These are phyloP conservation scores for Cylindrodendrum hubeiense DNA, from an alignment of 2,329 filamentous ascomycete species.

Conservation along the genomic window DNA sequence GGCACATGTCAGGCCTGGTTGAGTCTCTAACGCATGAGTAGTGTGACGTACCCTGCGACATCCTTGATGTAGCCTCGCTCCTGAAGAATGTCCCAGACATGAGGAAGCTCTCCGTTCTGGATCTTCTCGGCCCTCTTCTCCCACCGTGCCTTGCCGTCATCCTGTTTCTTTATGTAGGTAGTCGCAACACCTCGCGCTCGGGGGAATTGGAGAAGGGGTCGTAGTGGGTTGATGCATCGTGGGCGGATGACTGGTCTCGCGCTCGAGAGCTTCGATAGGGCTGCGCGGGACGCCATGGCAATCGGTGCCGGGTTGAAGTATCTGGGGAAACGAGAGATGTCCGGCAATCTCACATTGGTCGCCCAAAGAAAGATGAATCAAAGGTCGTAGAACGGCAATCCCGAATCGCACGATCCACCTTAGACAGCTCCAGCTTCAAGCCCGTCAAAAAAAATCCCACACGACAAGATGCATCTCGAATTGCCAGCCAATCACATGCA, in stretches of 20 bases:
- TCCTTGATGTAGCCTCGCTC: constrained; percentile 82
- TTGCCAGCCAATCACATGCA: constrained; percentile 47
- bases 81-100: constrained; percentile 74
- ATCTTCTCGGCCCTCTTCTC: constrained; percentile 60
- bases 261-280: constrained; percentile 41
- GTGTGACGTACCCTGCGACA: constrained; percentile 72
- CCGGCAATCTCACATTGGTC: constrained; percentile 15
- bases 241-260: constrained; percentile 39
- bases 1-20: constrained; percentile 4
- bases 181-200: constrained; percentile 53
- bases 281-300: constrained; percentile 45
- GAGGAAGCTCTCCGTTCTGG: constrained; percentile 59
- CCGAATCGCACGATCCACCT: constrained; percentile 19
- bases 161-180: constrained; percentile 59
- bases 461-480: constrained; percentile 11
- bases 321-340: background rate
- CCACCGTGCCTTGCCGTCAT: constrained; percentile 61
- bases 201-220: constrained; percentile 39
- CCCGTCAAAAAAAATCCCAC: constrained; percentile 18
- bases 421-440: constrained; percentile 5
- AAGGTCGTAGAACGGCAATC: constrained; percentile 7
- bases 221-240: constrained; percentile 39
- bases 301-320: background rate
- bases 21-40: constrained; percentile 1
- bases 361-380: background rate